Percentiles rank a stretch among this genome's conserved stretches.
These are phyloP conservation scores for Teunomyces pallodes DNA, from an alignment of 805 yeast species.

Conservation along the genomic window DNA sequence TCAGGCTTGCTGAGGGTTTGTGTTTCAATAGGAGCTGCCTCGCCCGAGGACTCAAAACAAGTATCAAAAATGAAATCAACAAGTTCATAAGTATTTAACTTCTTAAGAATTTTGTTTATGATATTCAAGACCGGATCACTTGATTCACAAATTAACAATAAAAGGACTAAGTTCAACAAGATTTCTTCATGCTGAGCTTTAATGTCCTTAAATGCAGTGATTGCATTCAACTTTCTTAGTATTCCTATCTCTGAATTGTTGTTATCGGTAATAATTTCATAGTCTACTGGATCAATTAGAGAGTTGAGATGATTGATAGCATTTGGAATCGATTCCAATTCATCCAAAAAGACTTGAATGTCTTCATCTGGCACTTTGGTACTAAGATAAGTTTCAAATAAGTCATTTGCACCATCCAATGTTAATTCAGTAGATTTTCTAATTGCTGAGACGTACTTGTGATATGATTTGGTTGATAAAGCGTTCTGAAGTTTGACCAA, in stretches of 20 bases:
- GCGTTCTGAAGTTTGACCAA: slow-evolving; percentile 19
- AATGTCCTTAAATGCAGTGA: slow-evolving; percentile 28
- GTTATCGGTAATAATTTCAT: slow-evolving; percentile 7
- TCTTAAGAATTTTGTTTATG: slow-evolving; percentile 21
- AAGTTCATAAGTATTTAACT: slow-evolving; percentile 24
- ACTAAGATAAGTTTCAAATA: slow-evolving; percentile 22
- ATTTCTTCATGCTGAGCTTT: slow-evolving; percentile 26
- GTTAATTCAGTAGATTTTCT: slow-evolving; percentile 11
- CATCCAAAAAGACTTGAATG: slow-evolving; percentile 16
- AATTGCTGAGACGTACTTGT: slow-evolving; percentile 20
- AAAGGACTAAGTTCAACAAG: slow-evolving; percentile 26
- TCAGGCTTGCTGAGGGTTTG: slow-evolving; percentile 16
- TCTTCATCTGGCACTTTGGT: slow-evolving; percentile 26
- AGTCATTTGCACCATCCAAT: slow-evolving; percentile 15
- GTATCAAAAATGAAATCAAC: slow-evolving; percentile 25
- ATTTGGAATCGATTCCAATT: slow-evolving; percentile 26
- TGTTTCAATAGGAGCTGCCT: slow-evolving; percentile 14
- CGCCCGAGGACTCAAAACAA: slow-evolving; percentile 15
- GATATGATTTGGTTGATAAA: slow-evolving; percentile 30
- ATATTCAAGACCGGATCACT: slow-evolving; percentile 24
- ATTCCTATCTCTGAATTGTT: slow-evolving; percentile 13
- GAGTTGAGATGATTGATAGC: slow-evolving; percentile 21
- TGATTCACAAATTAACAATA: slow-evolving; percentile 33
- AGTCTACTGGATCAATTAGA: slow-evolving; percentile 15
- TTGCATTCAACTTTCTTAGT: slow-evolving; percentile 22